Evolutionary conservation across 1,284 basidiomycete genomes (phyloP).

Genomic region (Boletus sp.): DNA sequence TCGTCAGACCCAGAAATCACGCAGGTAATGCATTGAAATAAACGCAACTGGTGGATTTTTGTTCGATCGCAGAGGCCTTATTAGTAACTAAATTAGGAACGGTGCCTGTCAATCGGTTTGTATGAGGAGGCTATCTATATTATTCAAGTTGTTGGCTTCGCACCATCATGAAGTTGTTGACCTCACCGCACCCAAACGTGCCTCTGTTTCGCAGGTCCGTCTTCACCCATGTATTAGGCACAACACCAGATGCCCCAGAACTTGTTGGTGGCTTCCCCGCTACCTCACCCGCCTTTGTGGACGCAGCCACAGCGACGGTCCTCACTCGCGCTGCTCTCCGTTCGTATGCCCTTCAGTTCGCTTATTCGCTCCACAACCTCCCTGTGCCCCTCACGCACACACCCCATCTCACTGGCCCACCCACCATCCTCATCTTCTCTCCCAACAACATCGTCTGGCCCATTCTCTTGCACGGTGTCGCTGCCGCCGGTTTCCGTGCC

Average conservation of each 20-base stretch:
- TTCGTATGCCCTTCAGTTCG: constrained; percentile 38
- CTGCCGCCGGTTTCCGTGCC: constrained; percentile 51
- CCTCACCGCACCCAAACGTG: constrained; percentile 28
- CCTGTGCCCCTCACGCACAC: constrained; percentile 22
- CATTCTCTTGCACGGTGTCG: constrained; percentile 51
- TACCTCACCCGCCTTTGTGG: constrained; percentile 56
- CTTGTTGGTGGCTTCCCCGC: constrained; percentile 42
- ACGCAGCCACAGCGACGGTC: constrained; percentile 54
- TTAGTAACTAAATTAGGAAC: too few relatives aligned
- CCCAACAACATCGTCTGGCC: constrained; percentile 66
- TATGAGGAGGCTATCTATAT: too few relatives aligned
- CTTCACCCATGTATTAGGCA: constrained; percentile 50
- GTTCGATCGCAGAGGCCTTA: too few relatives aligned
- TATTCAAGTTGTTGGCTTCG: constrained; percentile 13
- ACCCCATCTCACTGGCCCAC: constrained; percentile 35
- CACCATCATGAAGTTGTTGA: constrained; percentile 26
- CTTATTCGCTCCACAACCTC: constrained; percentile 45
- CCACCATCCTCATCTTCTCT: constrained; percentile 50
- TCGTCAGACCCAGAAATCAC: too few relatives aligned
- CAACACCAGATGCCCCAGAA: constrained; percentile 24
- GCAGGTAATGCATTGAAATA: too few relatives aligned
- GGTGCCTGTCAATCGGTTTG: too few relatives aligned
- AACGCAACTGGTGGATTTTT: too few relatives aligned
- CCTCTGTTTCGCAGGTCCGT: constrained; percentile 40
- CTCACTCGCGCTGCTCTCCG: constrained; percentile 56